Conservation (phyloP, 176 grass and related monocot genomes). For the Paspalum notatum region DNA sequence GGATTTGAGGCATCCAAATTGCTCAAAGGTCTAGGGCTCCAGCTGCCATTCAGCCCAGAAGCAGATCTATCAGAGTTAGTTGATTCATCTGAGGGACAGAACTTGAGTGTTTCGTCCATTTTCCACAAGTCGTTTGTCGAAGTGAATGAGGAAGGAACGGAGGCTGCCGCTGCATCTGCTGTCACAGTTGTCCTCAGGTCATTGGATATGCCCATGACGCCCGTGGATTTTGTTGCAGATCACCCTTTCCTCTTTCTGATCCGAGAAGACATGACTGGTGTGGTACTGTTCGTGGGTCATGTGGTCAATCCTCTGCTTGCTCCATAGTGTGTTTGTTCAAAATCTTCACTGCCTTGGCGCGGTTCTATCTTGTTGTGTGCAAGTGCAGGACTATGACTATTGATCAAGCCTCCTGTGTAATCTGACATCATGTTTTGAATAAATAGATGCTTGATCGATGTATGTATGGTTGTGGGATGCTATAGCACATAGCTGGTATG, state of each 20-base stretch:
- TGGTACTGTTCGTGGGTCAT: constrained; percentile 56
- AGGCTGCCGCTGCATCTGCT: constrained; percentile 60
- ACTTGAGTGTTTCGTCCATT: constrained; percentile 57
- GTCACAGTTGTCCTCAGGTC: constrained; percentile 32
- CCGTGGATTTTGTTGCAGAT: constrained; percentile 54
- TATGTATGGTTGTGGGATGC: neutral
- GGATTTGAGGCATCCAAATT: constrained; percentile 60
- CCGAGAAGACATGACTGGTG: constrained; percentile 57
- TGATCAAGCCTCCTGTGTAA: constrained; percentile 41
- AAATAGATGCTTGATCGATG: constrained; percentile 26
- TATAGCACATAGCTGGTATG: neutral
- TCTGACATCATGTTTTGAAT: constrained; percentile 22
- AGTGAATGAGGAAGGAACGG: constrained; percentile 88
- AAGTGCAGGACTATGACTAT: neutral
- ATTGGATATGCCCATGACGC: neutral
- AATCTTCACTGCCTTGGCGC: neutral
- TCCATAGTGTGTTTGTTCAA: constrained; percentile 30
- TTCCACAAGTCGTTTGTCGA: constrained; percentile 76
- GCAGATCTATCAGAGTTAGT: constrained; percentile 66
- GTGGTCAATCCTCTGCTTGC: constrained; percentile 51
- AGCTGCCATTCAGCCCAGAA: constrained; percentile 49
- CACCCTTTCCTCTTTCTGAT: constrained; percentile 67
- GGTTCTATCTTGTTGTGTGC: neutral
- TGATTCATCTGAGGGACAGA: constrained; percentile 40
- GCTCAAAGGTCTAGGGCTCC: constrained; percentile 63